Evolutionary conservation across 2,329 filamentous ascomycete genomes (phyloP).

Genomic region (Colletotrichum sp.): DNA sequence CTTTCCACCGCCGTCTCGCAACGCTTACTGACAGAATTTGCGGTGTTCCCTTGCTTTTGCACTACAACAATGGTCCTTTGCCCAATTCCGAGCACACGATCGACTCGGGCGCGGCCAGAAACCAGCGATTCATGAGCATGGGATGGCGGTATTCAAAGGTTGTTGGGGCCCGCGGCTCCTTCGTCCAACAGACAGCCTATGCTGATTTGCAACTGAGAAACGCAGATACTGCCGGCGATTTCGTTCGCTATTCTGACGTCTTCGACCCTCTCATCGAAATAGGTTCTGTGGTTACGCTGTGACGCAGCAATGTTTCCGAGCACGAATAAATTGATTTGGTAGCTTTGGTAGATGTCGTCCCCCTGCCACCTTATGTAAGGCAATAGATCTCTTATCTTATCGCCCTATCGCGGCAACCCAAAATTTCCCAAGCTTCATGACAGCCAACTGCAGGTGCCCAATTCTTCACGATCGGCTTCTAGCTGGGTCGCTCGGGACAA

Average conservation of each 20-base stretch:
- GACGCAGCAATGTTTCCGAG: not conserved
- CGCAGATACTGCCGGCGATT: not conserved
- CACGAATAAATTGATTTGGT: not conserved
- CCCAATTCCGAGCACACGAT: not conserved
- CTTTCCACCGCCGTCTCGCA: not conserved
- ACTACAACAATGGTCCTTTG: not conserved
- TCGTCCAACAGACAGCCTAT: not conserved
- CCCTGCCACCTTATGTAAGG: not conserved
- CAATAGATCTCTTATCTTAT: constrained; percentile 2
- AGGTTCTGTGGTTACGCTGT: not conserved
- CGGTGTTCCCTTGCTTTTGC: not conserved
- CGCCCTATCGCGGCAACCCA: not conserved
- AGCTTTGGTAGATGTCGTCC: not conserved
- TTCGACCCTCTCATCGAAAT: not conserved
- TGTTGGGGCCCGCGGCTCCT: not conserved
- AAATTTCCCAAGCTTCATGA: constrained; percentile 10
- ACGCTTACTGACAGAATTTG: not conserved
- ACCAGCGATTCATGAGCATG: not conserved
- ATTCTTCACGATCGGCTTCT: not conserved
- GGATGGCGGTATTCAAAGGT: not conserved
- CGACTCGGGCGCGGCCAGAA: not conserved
- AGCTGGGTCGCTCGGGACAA: constrained; percentile 23
- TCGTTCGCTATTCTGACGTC: not conserved
- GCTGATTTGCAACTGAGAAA: not conserved
- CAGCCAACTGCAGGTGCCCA: not conserved